Conservation (phyloP, 2,329 filamentous ascomycete genomes). For the Colletotrichum tanaceti region DNA sequence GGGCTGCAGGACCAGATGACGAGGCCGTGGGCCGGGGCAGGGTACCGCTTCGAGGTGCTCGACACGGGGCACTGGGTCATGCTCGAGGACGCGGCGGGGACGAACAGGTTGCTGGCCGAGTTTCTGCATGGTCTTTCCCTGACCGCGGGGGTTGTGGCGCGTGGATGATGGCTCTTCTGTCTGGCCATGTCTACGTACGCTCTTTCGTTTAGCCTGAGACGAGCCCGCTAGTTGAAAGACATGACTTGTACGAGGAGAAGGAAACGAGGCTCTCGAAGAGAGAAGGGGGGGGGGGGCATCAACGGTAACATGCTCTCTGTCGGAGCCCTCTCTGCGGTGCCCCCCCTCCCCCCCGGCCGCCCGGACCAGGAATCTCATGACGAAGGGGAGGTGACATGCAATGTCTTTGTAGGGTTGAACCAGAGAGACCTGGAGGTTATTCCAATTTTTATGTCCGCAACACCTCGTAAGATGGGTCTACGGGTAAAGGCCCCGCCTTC, state of each 20-base stretch:
- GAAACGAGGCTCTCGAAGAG: no score
- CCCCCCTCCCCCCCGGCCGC: no score
- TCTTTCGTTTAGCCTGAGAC: neutral
- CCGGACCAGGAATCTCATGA: no score
- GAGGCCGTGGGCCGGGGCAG: conserved; percentile 24
- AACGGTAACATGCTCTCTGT: no score
- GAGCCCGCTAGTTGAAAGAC: no score
- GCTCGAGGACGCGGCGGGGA: conserved; percentile 17
- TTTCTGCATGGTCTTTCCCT: conserved; percentile 11
- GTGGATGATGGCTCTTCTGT: no score
- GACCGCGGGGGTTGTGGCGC: neutral
- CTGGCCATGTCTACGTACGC: neutral
- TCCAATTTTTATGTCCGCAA: conserved; percentile 4
- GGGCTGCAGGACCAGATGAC: conserved; percentile 32
- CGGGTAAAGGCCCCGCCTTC: conserved; percentile 7
- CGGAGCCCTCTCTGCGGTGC: no score
- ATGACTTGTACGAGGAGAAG: no score
- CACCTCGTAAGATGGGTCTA: neutral
- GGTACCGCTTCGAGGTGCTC: conserved; percentile 31
- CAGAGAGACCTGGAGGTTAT: conserved; percentile 12
- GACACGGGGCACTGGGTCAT: conserved; percentile 36
- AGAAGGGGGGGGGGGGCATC: no score
- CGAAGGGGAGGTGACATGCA: no score
- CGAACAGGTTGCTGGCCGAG: conserved; percentile 8
- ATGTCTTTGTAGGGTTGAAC: neutral